A percentile compares a stretch with the other conserved stretches of the same genome.
Evolutionary conservation across 1,284 basidiomycete species (phyloP).

Genomic region (Mycena sp.): DNA sequence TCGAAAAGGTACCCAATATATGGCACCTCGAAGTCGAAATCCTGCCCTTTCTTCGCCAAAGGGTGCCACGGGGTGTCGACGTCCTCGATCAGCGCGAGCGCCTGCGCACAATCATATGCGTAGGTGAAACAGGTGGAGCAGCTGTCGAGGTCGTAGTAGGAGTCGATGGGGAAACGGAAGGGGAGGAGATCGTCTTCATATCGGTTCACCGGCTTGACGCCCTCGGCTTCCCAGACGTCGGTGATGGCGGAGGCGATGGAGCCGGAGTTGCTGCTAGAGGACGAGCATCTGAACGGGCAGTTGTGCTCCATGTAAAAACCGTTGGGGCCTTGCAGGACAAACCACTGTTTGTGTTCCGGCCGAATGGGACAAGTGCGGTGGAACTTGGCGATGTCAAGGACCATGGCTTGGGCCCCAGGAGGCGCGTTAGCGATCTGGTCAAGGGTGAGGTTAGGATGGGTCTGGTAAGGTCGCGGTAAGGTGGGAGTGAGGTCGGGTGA

Average conservation of each 20-base stretch:
- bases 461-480: too few species aligned
- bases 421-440: slow-evolving; percentile 44
- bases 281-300: slow-evolving; percentile 42
- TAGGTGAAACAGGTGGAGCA: slow-evolving; percentile 23
- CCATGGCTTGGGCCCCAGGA: slow-evolving; percentile 42
- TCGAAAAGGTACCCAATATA: slow-evolving; percentile 9
- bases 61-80: slow-evolving; percentile 6
- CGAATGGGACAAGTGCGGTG: slow-evolving; percentile 41
- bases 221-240: slow-evolving; percentile 37
- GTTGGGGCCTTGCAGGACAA: slow-evolving; percentile 32
- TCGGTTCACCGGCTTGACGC: background rate
- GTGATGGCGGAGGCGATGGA: slow-evolving; percentile 42
- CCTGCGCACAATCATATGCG: background rate
- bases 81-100: background rate
- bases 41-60: slow-evolving; percentile 1
- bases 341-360: slow-evolving; percentile 38
- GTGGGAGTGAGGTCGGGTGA: too few species aligned
- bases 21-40: background rate
- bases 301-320: slow-evolving; percentile 41
- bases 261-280: slow-evolving; percentile 39
- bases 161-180: too few species aligned
- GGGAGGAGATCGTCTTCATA: too few species aligned
- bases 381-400: slow-evolving; percentile 43
- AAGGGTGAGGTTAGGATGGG: too few species aligned
- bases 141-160: slow-evolving; percentile 35